Evolutionary conservation across 2,329 filamentous ascomycete species (phyloP), one percentile per base, ranked within the genome.

Genomic region (Colletotrichum chrysophilum): DNA sequence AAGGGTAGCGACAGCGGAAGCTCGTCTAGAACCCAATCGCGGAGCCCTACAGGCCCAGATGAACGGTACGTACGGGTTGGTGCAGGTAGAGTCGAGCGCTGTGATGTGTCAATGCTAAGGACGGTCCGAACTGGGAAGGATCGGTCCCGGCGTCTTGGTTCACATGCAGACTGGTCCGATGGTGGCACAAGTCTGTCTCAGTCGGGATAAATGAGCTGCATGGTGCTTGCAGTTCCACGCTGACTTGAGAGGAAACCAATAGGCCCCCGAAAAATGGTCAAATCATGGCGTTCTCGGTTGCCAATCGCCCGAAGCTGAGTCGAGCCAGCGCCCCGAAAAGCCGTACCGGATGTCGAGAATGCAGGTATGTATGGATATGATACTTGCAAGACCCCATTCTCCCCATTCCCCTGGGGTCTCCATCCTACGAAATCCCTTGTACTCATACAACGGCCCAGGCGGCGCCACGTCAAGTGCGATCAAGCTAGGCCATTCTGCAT

Each of bases 381-480:
- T 21, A 56, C 18, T 34, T 26, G n/a, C 32, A 21, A 8, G 43
- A 48, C 16, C 43, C 26, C 21, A 2, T 18, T 32, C 6, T 28
- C 48, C 21, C n/a, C 18, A 14, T 12, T n/a, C 4, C 28, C 36
- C 6, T 26, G 65, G 8, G 21, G 26, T 18, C 3, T 56, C 14
- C 24, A 18, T 34, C 55, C 34, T 14, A 7, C 34, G 13, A 36
- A 26, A 21, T 36, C 28, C 38, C 58, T 16, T n/a, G 36, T 36
- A 60, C 67, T 75, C 21, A 68, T 64, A 30, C 34, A 28, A 9
- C 9, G 52, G 28, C 28, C 10, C 30, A 74, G 70, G 43, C 48
- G 48, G 38, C 84, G 87, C 21, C 87, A 87, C 77, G 80, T 84
- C 43, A 88, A 88, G 79, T 88, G 86, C 76, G 87, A 88, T 70